Conservation (phyloP, 768 basidiomycete species). For the Macrolepiota fuliginosa region DNA sequence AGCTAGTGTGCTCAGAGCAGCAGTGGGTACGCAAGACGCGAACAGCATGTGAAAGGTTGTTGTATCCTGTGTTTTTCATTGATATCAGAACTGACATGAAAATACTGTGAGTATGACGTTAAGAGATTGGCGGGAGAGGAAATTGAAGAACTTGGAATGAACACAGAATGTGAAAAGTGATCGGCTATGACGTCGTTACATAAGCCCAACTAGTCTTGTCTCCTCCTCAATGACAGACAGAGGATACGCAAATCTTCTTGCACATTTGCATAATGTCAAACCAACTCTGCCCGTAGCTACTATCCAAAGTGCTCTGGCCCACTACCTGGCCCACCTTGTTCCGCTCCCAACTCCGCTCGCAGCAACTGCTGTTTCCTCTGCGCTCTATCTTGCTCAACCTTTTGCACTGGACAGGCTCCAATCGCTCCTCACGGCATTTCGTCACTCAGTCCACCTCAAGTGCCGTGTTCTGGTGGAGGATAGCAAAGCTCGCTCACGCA, state of each 20-base stretch:
- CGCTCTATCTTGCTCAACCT: slow-evolving; percentile 45
- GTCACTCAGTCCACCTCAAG: slow-evolving; percentile 58
- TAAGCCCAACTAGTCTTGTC: background rate
- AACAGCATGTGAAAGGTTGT: no score
- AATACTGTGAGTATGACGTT: no score
- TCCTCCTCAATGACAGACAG: background rate
- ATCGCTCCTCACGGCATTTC: slow-evolving; percentile 51
- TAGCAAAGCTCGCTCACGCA: slow-evolving; percentile 27
- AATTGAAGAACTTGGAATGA: no score
- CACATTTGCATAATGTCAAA: slow-evolving; percentile 46
- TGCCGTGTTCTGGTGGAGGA: slow-evolving; percentile 38
- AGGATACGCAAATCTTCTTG: slow-evolving; percentile 38
- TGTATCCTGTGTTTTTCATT: no score
- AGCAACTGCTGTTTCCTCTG: slow-evolving; percentile 53
- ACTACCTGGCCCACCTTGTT: slow-evolving; percentile 50
- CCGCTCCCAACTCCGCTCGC: slow-evolving; percentile 57
- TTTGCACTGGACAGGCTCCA: slow-evolving; percentile 46
- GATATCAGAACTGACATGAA: no score
- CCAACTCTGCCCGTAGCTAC: slow-evolving; percentile 44
- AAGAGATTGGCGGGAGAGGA: no score
- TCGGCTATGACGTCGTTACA: background rate
- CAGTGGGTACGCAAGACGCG: no score
- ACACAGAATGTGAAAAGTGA: no score
- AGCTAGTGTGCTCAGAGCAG: no score
- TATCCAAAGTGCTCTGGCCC: slow-evolving; percentile 53